Evolutionary conservation across 495 filamentous ascomycete species (phyloP).

Genomic region (Hapsidospora chrysogenum): DNA sequence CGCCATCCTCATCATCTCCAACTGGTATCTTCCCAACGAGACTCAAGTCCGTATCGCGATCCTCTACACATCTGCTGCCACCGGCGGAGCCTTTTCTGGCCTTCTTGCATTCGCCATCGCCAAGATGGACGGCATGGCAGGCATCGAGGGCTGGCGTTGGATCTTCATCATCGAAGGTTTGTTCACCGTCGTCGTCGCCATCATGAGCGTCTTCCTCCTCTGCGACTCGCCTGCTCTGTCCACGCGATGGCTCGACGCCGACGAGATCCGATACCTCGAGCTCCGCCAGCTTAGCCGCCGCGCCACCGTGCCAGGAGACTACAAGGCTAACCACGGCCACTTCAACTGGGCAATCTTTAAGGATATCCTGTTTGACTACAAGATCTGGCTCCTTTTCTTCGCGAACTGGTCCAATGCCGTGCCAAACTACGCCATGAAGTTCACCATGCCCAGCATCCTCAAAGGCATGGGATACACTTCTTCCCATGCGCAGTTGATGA

Average conservation of each 20-base stretch:
- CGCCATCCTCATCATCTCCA: slow-evolving; percentile 44
- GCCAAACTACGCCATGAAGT: slow-evolving; percentile 1
- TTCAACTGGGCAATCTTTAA: too few species aligned
- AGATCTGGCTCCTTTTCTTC: too few species aligned
- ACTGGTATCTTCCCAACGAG: slow-evolving; percentile 57
- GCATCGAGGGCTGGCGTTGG: slow-evolving; percentile 42
- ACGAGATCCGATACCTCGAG: slow-evolving; percentile 4
- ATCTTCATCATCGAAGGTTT: slow-evolving; percentile 57
- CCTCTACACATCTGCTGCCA: slow-evolving; percentile 54
- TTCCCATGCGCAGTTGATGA: slow-evolving; percentile 50
- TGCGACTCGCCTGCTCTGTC: slow-evolving; percentile 43
- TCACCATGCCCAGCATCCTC: slow-evolving; percentile 48
- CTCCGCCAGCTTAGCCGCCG: too few species aligned
- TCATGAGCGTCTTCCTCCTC: slow-evolving; percentile 41
- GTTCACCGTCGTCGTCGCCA: slow-evolving; percentile 44
- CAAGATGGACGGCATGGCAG: slow-evolving; percentile 44
- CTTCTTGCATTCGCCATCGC: slow-evolving; percentile 56
- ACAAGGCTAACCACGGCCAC: too few species aligned
- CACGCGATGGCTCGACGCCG: not conserved
- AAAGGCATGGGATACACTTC: slow-evolving; percentile 41
- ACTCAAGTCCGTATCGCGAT: slow-evolving; percentile 55
- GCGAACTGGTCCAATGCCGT: slow-evolving; percentile 4
- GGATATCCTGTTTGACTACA: too few species aligned
- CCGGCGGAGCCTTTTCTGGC: slow-evolving; percentile 59
- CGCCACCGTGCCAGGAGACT: too few species aligned